Conservation (phyloP, 306 rosid species). For the Pyrus pyrifolia region DNA sequence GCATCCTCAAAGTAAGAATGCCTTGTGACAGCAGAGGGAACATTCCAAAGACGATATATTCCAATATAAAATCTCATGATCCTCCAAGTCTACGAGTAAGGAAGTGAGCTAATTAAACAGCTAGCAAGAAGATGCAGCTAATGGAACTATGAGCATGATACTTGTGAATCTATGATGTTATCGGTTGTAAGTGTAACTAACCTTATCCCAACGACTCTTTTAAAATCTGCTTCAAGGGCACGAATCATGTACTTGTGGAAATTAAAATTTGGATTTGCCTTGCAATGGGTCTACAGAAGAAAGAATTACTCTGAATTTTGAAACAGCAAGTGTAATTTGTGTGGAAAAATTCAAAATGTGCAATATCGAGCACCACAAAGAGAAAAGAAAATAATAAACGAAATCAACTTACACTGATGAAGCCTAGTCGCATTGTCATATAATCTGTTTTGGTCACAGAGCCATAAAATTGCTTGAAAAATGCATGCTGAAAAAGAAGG, state of each 20-base stretch:
- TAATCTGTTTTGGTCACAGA: slow-evolving; percentile 32
- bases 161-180: too few species aligned
- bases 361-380: background rate
- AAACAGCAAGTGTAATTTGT: too few species aligned
- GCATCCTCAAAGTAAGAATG: background rate
- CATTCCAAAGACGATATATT: background rate
- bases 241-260: slow-evolving; percentile 36
- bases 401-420: slow-evolving; percentile 18
- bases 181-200: background rate
- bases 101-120: background rate
- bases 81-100: background rate
- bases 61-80: background rate
- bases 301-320: background rate
- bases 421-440: slow-evolving; percentile 26
- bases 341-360: too few species aligned
- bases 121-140: background rate
- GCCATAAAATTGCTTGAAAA: slow-evolving; percentile 31
- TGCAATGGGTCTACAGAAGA: slow-evolving; percentile 22
- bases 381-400: background rate
- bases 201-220: slow-evolving; percentile 36
- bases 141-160: background rate
- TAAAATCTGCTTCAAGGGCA: slow-evolving; percentile 28
- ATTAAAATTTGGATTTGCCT: slow-evolving; percentile 23
- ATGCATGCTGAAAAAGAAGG: slow-evolving; percentile 15
- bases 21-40: background rate